phyloP scores from a whole-genome alignment of 768 basidiomycete species.

The Amanita muscaria region DNA sequence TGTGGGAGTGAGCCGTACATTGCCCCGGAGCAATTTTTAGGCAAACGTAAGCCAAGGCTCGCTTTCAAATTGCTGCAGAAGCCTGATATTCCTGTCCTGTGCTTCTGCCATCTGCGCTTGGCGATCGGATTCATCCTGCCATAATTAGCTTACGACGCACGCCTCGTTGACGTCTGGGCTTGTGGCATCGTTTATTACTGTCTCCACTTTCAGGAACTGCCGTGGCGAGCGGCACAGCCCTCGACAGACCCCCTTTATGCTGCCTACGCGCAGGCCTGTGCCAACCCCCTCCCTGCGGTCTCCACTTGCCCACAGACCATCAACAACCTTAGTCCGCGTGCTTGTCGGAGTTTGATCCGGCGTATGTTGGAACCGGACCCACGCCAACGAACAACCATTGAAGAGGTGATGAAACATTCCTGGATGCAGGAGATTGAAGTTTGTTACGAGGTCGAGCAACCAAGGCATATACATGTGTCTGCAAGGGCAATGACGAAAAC shows the following conservation, averaged over 20 bases:
- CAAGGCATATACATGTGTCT: constrained; percentile 65
- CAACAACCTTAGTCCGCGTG: constrained; percentile 80
- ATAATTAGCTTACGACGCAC: constrained; percentile 83
- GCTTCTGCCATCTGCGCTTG: too few species aligned
- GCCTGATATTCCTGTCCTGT: constrained; percentile 30
- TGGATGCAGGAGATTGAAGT: constrained; percentile 83
- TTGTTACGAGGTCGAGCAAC: constrained; percentile 56
- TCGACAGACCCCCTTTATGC: constrained; percentile 69
- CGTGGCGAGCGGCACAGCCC: constrained; percentile 91
- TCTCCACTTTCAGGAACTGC: constrained; percentile 94
- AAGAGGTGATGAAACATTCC: constrained; percentile 67
- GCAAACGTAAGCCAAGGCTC: constrained; percentile 76
- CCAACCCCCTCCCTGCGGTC: constrained; percentile 34
- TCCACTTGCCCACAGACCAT: constrained; percentile 59
- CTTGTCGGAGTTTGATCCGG: constrained; percentile 74
- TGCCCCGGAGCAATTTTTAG: constrained; percentile 93
- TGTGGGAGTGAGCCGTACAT: constrained; percentile 99
- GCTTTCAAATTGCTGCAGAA: constrained; percentile 19
- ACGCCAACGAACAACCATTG: constrained; percentile 62
- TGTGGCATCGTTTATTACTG: constrained; percentile 97
- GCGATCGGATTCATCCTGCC: neutral
- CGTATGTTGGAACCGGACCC: constrained; percentile 97
- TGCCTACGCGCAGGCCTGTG: constrained; percentile 57
- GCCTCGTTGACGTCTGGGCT: constrained; percentile 97
- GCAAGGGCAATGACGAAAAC: constrained; percentile 45